Evolutionary conservation across 1,139 yeast species (phyloP).

Genomic region (Geotrichum klebahnii): DNA sequence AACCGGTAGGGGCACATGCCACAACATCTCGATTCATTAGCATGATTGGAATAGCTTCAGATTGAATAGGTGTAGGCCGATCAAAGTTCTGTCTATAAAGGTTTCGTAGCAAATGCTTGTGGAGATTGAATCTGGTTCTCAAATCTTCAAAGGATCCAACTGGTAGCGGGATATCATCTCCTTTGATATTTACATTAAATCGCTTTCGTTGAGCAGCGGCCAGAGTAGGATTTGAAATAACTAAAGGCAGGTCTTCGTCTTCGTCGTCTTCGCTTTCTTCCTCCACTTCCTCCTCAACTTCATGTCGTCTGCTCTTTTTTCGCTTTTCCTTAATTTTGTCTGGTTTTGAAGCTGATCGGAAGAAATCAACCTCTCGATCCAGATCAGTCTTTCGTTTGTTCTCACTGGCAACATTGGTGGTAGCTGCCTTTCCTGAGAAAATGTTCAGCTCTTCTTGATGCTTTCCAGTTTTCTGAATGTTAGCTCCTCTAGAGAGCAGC

Average conservation of each 20-base stretch:
- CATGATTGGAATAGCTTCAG: constrained; percentile 74
- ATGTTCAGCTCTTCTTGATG: constrained; percentile 36
- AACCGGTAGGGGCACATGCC: constrained; percentile 98
- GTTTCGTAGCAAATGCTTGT: constrained; percentile 59
- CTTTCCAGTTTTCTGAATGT: constrained; percentile 50
- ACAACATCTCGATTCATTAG: constrained; percentile 69
- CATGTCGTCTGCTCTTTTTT: constrained; percentile 30
- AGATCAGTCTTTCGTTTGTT: constrained; percentile 22
- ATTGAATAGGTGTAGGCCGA: constrained; percentile 89
- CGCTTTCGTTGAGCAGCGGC: constrained; percentile 55
- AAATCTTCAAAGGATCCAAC: constrained; percentile 85
- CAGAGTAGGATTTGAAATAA: constrained; percentile 52
- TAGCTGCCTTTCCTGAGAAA: constrained; percentile 25
- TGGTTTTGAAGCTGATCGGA: constrained; percentile 31
- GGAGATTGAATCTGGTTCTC: constrained; percentile 60
- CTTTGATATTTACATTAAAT: constrained; percentile 62
- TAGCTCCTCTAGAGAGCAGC: constrained; percentile 80
- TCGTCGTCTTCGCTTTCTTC: constrained; percentile 34
- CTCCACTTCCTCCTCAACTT: constrained; percentile 28
- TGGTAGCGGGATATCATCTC: constrained; percentile 78
- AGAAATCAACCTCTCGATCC: constrained; percentile 28
- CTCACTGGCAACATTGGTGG: constrained; percentile 16
- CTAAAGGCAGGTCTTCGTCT: constrained; percentile 43
- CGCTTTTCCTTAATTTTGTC: constrained; percentile 48
- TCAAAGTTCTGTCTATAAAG: constrained; percentile 65